phyloP scores from a whole-genome alignment of 1,139 yeast genomes.

The Hyphopichia wangnamkhiaoensis region DNA sequence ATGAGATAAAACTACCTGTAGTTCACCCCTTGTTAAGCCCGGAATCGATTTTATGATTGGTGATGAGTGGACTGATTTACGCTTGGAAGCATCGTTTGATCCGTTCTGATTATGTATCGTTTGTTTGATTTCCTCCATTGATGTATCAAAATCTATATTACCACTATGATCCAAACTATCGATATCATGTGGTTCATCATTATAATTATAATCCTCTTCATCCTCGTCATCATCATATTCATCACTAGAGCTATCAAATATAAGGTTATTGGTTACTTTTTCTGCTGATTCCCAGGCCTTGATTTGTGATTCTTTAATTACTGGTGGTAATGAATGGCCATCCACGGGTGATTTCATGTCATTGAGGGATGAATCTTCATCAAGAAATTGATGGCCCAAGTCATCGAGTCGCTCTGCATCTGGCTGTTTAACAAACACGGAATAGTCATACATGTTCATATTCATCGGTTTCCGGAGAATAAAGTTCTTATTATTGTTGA shows the following conservation, averaged over 20 bases:
- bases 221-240: conserved; percentile 25
- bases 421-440: conserved; percentile 26
- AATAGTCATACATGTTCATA: conserved; percentile 25
- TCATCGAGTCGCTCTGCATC: conserved; percentile 12
- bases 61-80: no score
- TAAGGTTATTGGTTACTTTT: conserved; percentile 34
- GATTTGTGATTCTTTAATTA: conserved; percentile 38
- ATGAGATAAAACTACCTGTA: conserved; percentile 21
- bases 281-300: conserved; percentile 52
- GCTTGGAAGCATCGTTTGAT: no score
- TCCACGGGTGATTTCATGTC: not conserved
- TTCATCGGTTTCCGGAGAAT: conserved; percentile 16
- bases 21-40: conserved; percentile 42
- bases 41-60: conserved; percentile 33
- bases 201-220: conserved; percentile 14
- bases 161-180: not conserved
- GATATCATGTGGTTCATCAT: not conserved
- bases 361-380: not conserved
- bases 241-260: conserved; percentile 35
- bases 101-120: conserved; percentile 5
- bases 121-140: conserved; percentile 5
- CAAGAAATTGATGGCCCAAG: conserved; percentile 12
- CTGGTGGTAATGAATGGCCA: conserved; percentile 23
- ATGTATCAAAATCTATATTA: conserved; percentile 4
- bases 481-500: not conserved